Evolutionary conservation across 2,329 filamentous ascomycete species (phyloP).

Genomic region (Hirsutella rhossiliensis): DNA sequence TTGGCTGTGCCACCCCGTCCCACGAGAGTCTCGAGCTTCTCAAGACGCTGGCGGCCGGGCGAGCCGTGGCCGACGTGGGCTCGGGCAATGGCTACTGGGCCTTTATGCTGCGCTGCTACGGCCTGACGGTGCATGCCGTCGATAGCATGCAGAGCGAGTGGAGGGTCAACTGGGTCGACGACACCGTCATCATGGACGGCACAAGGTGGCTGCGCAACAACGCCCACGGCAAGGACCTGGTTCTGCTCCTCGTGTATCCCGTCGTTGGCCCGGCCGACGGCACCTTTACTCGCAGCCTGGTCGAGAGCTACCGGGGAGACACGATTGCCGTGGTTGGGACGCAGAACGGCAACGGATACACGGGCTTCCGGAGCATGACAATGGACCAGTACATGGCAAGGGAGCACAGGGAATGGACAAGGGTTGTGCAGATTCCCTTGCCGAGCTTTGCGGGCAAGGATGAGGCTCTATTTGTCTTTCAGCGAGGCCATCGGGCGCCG

Average conservation of each 20-base stretch:
- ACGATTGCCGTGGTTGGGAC: constrained; percentile 62
- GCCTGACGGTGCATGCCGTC: constrained; percentile 43
- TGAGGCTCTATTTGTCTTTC: constrained; percentile 60
- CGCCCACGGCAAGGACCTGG: constrained; percentile 36
- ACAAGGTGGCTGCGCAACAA: constrained; percentile 41
- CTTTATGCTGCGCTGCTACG: constrained; percentile 52
- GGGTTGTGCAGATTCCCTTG: constrained; percentile 51
- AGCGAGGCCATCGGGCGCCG: constrained; percentile 29
- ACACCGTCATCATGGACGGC: constrained; percentile 53
- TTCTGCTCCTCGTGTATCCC: constrained; percentile 62
- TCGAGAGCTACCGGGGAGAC: constrained; percentile 50
- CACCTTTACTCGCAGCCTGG: constrained; percentile 50
- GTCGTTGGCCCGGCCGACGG: constrained; percentile 53
- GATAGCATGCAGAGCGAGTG: constrained; percentile 59
- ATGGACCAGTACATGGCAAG: constrained; percentile 55
- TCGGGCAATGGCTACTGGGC: constrained; percentile 68
- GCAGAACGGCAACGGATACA: constrained; percentile 65
- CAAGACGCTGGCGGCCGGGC: constrained; percentile 38
- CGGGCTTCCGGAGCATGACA: constrained; percentile 49
- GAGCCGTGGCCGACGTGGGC: constrained; percentile 52
- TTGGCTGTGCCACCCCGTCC: constrained; percentile 59
- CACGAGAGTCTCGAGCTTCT: constrained; percentile 54
- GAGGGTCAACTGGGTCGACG: constrained; percentile 55
- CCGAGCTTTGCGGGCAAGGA: constrained; percentile 70
- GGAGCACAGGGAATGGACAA: constrained; percentile 45